A percentile compares a stretch with the other conserved stretches of the same genome.
Evolutionary conservation across 768 basidiomycete species (phyloP).

Genomic region (Calvatia gigantea): DNA sequence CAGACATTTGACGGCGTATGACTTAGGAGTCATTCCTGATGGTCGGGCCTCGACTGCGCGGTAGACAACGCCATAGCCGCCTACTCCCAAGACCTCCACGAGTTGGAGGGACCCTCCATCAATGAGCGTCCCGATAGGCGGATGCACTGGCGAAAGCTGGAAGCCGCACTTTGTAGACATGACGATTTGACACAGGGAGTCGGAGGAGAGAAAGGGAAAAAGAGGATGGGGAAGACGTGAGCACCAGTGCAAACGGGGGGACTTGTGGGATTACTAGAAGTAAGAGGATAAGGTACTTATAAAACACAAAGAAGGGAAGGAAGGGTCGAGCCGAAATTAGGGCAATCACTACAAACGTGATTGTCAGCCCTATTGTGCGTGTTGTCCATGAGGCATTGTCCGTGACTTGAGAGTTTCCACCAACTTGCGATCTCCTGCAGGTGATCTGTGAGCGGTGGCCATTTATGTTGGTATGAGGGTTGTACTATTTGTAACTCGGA

Average conservation of each 20-base stretch:
- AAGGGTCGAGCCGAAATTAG: conserved; percentile 11
- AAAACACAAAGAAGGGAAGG: conserved; percentile 14
- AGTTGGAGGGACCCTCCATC: conserved; percentile 86
- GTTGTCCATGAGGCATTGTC: conserved; percentile 75
- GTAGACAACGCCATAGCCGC: conserved; percentile 96
- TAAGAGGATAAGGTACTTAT: conserved; percentile 14
- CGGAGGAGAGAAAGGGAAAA: conserved; percentile 19
- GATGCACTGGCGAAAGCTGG: conserved; percentile 44
- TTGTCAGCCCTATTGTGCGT: conserved; percentile 51
- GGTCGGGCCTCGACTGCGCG: conserved; percentile 71
- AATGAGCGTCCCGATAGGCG: conserved; percentile 78
- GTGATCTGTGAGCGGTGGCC: conserved; percentile 29
- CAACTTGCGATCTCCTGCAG: conserved; percentile 38
- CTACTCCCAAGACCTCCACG: conserved; percentile 86
- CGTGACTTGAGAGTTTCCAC: conserved; percentile 20
- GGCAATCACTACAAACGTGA: conserved; percentile 35
- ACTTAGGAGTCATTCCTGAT: conserved; percentile 38
- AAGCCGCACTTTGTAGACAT: conserved; percentile 36
- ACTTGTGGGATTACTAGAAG: conserved; percentile 37
- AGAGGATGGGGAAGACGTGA: conserved; percentile 25
- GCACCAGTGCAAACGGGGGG: conserved; percentile 43
- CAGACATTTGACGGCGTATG: conserved; percentile 94
- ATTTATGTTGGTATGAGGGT: conserved; percentile 6
- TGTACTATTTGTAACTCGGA: not conserved
- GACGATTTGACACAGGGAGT: conserved; percentile 16